Evolutionary conservation across 2,329 filamentous ascomycete species (phyloP).

Genomic region (Sclerotinia glacialis): DNA sequence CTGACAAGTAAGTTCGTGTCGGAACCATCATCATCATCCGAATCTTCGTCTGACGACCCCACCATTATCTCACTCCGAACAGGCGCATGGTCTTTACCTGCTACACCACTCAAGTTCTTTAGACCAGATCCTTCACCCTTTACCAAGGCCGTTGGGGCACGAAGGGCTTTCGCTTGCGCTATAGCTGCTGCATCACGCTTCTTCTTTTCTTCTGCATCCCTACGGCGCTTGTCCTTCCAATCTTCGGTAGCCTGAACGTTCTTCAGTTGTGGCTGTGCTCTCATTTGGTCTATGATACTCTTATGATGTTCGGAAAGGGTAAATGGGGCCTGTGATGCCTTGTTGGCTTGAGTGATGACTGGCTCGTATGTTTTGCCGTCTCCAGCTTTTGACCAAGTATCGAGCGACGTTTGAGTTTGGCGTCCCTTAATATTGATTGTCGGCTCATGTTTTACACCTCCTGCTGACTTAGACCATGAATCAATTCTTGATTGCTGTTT

Average conservation of each 20-base stretch:
- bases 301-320: slow-evolving; percentile 21
- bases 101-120: slow-evolving; percentile 65
- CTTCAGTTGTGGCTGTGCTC: slow-evolving; percentile 24
- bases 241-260: slow-evolving; percentile 42
- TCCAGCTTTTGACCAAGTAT: slow-evolving; percentile 21
- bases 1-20: slow-evolving; percentile 47
- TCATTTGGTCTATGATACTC: slow-evolving; percentile 33
- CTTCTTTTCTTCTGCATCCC: slow-evolving; percentile 71
- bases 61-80: slow-evolving; percentile 88
- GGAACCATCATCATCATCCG: slow-evolving; percentile 61
- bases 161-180: slow-evolving; percentile 63
- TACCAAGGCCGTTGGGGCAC: slow-evolving; percentile 53
- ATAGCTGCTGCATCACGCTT: slow-evolving; percentile 70
- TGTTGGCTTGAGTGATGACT: slow-evolving; percentile 10
- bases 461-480: slow-evolving; percentile 56
- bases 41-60: slow-evolving; percentile 68
- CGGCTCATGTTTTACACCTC: slow-evolving; percentile 26
- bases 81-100: slow-evolving; percentile 74
- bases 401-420: slow-evolving; percentile 20
- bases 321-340: background rate
- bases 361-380: slow-evolving; percentile 38
- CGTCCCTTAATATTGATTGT: slow-evolving; percentile 12
- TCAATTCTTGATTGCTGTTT: slow-evolving; percentile 60
- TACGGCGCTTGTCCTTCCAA: slow-evolving; percentile 71
- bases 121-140: slow-evolving; percentile 76